Conservation (phyloP, 116 monocot genomes). For the Posidonia oceanica region DNA sequence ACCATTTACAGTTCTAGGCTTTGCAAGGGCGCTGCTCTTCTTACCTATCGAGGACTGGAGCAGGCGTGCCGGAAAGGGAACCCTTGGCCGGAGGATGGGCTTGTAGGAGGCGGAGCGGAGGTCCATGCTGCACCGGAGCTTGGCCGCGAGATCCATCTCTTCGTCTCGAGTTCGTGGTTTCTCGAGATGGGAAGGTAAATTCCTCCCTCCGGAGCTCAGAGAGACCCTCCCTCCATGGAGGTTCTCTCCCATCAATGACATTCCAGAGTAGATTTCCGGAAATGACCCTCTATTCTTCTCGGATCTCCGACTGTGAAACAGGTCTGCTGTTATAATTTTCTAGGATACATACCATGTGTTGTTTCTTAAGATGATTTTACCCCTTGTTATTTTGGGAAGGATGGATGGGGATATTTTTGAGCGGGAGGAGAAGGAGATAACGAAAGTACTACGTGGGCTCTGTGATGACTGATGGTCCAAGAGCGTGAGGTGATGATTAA, state of each 20-base stretch:
- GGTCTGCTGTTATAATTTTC: too few species aligned
- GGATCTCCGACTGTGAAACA: too few species aligned
- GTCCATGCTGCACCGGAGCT: conserved; percentile 29
- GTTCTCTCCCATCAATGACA: not conserved
- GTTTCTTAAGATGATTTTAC: not conserved
- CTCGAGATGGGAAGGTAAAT: not conserved
- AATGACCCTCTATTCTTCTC: not conserved
- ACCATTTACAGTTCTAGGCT: not conserved
- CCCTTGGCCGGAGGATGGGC: not conserved
- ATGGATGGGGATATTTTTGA: not conserved
- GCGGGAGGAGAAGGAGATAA: not conserved
- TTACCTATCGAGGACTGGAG: conserved; percentile 6
- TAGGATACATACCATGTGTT: too few species aligned
- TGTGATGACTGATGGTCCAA: not conserved
- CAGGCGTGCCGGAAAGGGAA: conserved; percentile 2
- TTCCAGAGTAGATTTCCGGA: not conserved
- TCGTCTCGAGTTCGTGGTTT: conserved; percentile 5
- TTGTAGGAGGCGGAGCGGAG: conserved; percentile 22
- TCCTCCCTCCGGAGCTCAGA: not conserved
- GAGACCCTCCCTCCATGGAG: not conserved
- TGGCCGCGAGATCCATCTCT: conserved; percentile 51
- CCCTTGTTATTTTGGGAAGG: not conserved
- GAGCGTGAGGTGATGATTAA: not conserved
- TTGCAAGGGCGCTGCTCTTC: not conserved
- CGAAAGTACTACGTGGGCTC: not conserved